A percentile compares a stretch with the other conserved stretches of the same genome.
Conservation (phyloP, 257 asterid species). For the Przewalskia tangutica region DNA sequence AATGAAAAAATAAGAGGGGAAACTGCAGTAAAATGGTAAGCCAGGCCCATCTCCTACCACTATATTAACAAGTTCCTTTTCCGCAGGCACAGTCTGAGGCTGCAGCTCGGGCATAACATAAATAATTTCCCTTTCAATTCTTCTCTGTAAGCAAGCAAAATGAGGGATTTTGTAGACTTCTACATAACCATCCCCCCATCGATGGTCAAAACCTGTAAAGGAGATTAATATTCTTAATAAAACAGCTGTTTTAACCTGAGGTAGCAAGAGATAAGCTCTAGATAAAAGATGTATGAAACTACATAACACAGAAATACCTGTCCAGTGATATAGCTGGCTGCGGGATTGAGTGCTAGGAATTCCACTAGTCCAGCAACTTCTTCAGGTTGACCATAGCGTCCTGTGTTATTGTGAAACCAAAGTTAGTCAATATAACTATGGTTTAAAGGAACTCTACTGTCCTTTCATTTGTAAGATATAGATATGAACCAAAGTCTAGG, state of each 20-base stretch:
- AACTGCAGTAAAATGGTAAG: neutral
- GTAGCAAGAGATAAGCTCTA: neutral
- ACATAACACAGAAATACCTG: constrained; percentile 36
- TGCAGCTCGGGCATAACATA: neutral
- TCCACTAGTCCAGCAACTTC: constrained; percentile 47
- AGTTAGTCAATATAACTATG: neutral
- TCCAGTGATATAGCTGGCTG: constrained; percentile 91
- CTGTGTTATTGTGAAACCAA: constrained; percentile 9
- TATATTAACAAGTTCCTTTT: neutral
- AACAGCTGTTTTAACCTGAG: neutral
- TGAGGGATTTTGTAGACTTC: neutral
- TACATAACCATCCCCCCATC: constrained; percentile 98
- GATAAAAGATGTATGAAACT: neutral
- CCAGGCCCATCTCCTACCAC: neutral
- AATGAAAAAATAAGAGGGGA: neutral
- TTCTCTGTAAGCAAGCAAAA: neutral
- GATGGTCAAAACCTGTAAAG: constrained; percentile 63
- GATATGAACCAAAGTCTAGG: neutral
- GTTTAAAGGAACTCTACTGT: too few species aligned
- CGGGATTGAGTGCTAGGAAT: constrained; percentile 33
- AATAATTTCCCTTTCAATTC: neutral
- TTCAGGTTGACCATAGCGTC: constrained; percentile 43
- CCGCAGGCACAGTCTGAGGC: neutral
- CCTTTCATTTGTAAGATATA: neutral
- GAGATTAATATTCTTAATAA: neutral